Evolutionary conservation across 2,329 filamentous ascomycete genomes (phyloP), one percentile per base, ranked within the genome.

Genomic region (Cercospora brassicicola): DNA sequence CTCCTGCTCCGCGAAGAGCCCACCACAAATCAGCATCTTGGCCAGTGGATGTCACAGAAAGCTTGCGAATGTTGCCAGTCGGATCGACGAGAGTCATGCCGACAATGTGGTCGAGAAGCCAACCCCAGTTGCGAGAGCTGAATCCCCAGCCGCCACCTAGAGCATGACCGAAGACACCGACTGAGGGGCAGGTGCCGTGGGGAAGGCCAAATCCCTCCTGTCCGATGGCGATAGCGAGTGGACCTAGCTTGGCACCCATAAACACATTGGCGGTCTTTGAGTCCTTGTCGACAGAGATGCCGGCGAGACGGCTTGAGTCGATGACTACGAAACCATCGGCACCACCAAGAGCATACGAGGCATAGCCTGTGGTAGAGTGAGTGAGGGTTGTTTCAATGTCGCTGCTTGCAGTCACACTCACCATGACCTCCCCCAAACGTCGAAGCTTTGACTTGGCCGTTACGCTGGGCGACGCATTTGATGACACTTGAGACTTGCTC

Each of bases 341-440:
- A 11, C 70, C 68, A 26, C 70, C 64, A 18, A 70, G 64, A 55
- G 66, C 70, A 61, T 72, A 72, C 7, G 70, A 62, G 59, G 70
- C 68, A 53, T 72, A 65, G 59, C 70, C 62, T 64, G 8, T 7
- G 20, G 18, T n/a, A 9, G 28, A 59, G n/a, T 59, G n/a, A 57
- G 31, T 23, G 6, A 45, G 18, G 7, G 9, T 33, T 20, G n/a
- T 31, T 33, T 26, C 9, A 30, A n/a, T 15, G 15, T 30, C 31
- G 7, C 7, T 15, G 2, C 8, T 26, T 55, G 10, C 6, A 59
- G 15, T 18, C 26, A n/a, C 9, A 48, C 62, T 64, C 31, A 64
- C 62, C 70, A 67, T 72, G 70, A 56, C 70, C 68, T 48, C 70
- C 68, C 48, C 68, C 68, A 59, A 68, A 70, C 26, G 56, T 67